phyloP scores from a whole-genome alignment of 257 asterid species.

The Anisodus acutangulus region DNA sequence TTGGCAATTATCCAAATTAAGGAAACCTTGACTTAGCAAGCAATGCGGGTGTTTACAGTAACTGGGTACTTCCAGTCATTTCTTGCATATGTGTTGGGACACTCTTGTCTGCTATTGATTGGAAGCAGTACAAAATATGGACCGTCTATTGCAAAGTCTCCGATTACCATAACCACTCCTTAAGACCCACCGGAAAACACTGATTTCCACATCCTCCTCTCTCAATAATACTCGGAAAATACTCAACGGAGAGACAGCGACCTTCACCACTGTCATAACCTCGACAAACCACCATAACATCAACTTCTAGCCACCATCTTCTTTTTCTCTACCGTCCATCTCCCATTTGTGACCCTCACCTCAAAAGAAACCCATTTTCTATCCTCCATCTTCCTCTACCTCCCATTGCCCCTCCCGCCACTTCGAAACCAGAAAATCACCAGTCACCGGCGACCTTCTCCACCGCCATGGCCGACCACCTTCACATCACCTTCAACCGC shows the following conservation, averaged over 20 bases:
- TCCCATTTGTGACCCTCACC: too few species aligned
- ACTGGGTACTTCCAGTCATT: neutral
- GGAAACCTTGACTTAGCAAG: neutral
- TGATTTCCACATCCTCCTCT: neutral
- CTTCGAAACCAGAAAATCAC: neutral
- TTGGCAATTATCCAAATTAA: neutral
- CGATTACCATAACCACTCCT: neutral
- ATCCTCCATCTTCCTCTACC: neutral
- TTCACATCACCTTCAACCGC: neutral
- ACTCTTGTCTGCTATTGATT: neutral
- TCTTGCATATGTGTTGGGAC: neutral
- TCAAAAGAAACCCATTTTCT: neutral
- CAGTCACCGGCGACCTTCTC: neutral
- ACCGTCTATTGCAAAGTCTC: neutral
- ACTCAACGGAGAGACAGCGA: neutral
- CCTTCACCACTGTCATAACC: neutral
- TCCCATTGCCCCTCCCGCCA: neutral
- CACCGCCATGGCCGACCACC: neutral
- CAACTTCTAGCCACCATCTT: neutral
- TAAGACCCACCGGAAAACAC: neutral
- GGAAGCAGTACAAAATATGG: neutral
- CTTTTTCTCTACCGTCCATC: neutral
- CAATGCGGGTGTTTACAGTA: neutral
- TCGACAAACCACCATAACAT: neutral
- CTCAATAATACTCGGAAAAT: neutral